A percentile compares a stretch with the other conserved stretches of the same genome.
Conservation (phyloP, 805 yeast species). For the Kluyveromyces nonfermentans region DNA sequence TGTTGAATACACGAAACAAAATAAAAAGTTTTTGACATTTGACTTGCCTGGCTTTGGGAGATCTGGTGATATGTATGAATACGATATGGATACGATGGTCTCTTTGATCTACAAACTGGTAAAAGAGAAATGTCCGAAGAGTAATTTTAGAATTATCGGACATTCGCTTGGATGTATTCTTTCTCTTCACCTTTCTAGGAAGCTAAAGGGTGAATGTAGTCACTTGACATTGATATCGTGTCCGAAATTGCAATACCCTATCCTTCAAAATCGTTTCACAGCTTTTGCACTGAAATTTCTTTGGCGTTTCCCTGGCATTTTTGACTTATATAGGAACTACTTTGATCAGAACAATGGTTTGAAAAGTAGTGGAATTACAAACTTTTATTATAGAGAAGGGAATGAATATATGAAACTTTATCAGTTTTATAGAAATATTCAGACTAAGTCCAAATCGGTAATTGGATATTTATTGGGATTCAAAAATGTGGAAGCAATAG, state of each 20-base stretch:
- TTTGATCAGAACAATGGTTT: conserved; percentile 27
- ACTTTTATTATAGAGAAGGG: conserved; percentile 16
- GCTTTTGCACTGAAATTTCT: conserved; percentile 6
- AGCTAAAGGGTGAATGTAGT: conserved; percentile 14
- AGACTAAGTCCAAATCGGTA: conserved; percentile 21
- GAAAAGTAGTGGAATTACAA: conserved; percentile 23
- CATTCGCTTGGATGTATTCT: conserved; percentile 70
- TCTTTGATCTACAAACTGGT: conserved; percentile 7
- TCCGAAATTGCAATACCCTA: conserved; percentile 29
- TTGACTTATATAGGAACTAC: conserved; percentile 21
- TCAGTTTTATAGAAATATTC: conserved; percentile 24
- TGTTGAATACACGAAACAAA: conserved; percentile 46
- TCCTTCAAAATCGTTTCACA: conserved; percentile 5
- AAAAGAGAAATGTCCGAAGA: conserved; percentile 5
- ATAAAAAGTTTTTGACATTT: conserved; percentile 54
- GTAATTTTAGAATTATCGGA: conserved; percentile 39
- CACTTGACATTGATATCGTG: conserved; percentile 39
- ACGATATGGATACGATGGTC: conserved; percentile 13
- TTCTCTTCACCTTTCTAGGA: conserved; percentile 36
- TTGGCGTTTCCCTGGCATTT: conserved; percentile 16
- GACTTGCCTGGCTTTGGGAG: conserved; percentile 90
- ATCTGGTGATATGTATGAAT: conserved; percentile 16
- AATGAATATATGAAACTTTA: conserved; percentile 19
- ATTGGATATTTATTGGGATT: conserved; percentile 26
- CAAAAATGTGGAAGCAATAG: conserved; percentile 7